A percentile compares a stretch with the other conserved stretches of the same genome.
Evolutionary conservation across 495 filamentous ascomycete species (phyloP).

Genomic region (Delitschia confertaspora): DNA sequence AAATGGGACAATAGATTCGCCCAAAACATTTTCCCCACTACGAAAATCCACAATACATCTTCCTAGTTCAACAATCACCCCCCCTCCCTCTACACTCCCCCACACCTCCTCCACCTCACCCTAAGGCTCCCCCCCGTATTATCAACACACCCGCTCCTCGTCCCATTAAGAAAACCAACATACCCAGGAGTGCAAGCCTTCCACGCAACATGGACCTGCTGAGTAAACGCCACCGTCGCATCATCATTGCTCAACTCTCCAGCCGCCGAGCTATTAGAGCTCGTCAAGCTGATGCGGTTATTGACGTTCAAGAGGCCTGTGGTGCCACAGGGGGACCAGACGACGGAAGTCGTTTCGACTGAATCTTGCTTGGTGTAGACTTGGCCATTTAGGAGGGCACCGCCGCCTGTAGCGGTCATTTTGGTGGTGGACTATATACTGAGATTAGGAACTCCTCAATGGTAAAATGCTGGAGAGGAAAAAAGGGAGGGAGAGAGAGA

Average conservation of each 20-base stretch:
- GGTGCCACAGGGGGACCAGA: slow-evolving; percentile 50
- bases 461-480: neutral
- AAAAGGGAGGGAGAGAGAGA: neutral
- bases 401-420: slow-evolving; percentile 40
- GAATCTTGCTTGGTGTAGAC: slow-evolving; percentile 51
- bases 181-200: slow-evolving; percentile 35
- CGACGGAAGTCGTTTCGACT: slow-evolving; percentile 44
- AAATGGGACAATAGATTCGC: too few species aligned
- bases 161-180: slow-evolving; percentile 1
- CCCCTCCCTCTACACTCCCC: neutral
- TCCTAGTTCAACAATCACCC: neutral
- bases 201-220: slow-evolving; percentile 48
- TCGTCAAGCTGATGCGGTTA: slow-evolving; percentile 48
- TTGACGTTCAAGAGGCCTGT: slow-evolving; percentile 51
- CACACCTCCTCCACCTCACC: neutral
- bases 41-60: neutral
- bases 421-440: slow-evolving; percentile 39
- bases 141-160: neutral
- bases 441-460: neutral
- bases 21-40: too few species aligned
- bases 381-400: slow-evolving; percentile 36
- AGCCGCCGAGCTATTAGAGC: slow-evolving; percentile 36
- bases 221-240: slow-evolving; percentile 47
- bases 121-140: neutral
- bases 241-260: slow-evolving; percentile 49